Base-by-base conservation (phyloP, 805 yeast species). In the Nakazawaea wyomingensis region DNA sequence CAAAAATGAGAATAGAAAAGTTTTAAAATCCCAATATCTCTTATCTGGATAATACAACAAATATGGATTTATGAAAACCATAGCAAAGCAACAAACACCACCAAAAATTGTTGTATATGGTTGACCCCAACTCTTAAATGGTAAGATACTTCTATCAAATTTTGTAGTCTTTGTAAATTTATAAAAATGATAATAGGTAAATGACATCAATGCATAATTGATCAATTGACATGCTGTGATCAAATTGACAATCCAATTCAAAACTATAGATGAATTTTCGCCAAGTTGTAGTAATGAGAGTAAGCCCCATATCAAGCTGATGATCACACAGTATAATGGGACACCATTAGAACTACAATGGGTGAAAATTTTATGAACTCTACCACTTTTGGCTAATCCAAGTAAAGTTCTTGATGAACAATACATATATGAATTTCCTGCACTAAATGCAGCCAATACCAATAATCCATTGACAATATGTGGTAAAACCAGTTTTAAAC, bases 401-500 rank as follows among this genome's bases (percentile, higher is more conserved):
- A 80, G 80, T 18, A 86, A 64, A 0, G 85, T 69, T 55, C 78
- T 62, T 6, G 88, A 75, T 0, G 91, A 81, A 47, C 88, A 80
- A 55, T 77, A 85, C 28, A 85, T 76, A 57, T 80, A 83, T 1
- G 91, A 83, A 59, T 86, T 86, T 41, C 95, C 96, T 2, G 95
- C 89, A 28, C 89, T 80, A 51, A 86, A 82, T 0, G 90, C 84
- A 1, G 93, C 75, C 4, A 86, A 69, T 43, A 88, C 69, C 43
- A 88, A 71, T 24, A 86, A 75, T 1, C 78, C 95, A 61, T 89
- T 89, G 45, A 89, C 88, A 47, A 88, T 71, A 54, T 82, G 76
- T 26, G 95, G 95, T 37, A 87, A 66, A 0, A 74, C 81, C 2
- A 34, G 30, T 27, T 67, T 74, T 42, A 88, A 82, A 1, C 76